Evolutionary conservation across 192 early-diverging fungal genomes (phyloP), one percentile per base, ranked within the genome.

Genomic region (Coemansia biformis): DNA sequence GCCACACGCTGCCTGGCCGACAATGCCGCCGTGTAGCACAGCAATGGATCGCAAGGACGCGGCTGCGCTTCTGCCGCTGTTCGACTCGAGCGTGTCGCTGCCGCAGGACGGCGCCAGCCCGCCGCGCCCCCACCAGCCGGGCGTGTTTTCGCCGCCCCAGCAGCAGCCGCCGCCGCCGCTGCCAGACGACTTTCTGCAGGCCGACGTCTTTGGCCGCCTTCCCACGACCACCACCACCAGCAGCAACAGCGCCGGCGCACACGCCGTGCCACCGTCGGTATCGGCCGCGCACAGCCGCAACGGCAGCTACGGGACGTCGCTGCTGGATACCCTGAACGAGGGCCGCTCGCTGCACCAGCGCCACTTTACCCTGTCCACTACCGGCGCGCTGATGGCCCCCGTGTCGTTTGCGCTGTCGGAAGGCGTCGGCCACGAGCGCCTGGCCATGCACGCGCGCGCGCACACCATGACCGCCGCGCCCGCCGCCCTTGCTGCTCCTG

Each of bases 291-390:
- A 74, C 44, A 56, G 55, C 12, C 63, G 70, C 29, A 74, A 63
- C 5, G 70, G 63, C 22, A 66, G 63, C 62, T 74, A 74, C 48
- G 70, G 70, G 44, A 74, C 70, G 1, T 66, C 70, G 32, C 63
- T 74, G 40, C 70, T 74, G 4, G 70, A 74, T 31, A 62, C 70
- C 15, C 57, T 74, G 2, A 74, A 74, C 51, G 70, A 74, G 33
- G 63, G 62, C 23, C 37, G 38, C 11, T 10, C 26, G 1, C 43
- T 29, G 29, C 63, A 58, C 22, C 55, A 57, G 31, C 63, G 63
- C 29, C 55, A 57, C 40, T 33, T 48, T 15, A 60, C 58, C 9
- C 18, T 60, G 16, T 22, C 50, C 2, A 48, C 59, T 15, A 38
- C 51, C 14, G 52, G 46, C 18, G 48, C 63, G 24, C 55, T 66